These are phyloP conservation scores for Malus asiatica DNA, from an alignment of 306 rosid genomes.

Conservation along the genomic window DNA sequence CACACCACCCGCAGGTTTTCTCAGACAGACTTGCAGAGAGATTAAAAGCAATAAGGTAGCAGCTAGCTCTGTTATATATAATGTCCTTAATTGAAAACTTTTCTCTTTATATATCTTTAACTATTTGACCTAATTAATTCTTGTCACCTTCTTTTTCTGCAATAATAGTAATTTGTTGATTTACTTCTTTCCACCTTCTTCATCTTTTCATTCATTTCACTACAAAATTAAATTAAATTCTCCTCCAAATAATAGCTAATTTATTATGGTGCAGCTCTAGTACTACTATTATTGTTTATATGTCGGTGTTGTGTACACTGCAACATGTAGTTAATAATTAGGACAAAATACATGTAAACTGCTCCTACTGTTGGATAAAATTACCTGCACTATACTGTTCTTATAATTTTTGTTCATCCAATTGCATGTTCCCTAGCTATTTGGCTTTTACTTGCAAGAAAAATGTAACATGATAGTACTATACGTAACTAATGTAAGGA, in stretches of 20 bases:
- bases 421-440: neutral
- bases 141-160: neutral
- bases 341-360: neutral
- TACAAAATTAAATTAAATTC: neutral
- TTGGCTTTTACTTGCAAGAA: neutral
- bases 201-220: neutral
- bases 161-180: neutral
- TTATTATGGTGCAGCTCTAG: neutral
- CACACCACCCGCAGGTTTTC: slow-evolving; percentile 28
- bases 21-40: slow-evolving; percentile 13
- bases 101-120: neutral
- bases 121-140: neutral
- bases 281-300: neutral
- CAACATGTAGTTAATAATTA: neutral
- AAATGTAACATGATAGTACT: neutral
- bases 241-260: neutral
- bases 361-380: neutral
- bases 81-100: neutral
- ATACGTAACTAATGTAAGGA: neutral
- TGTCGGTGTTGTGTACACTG: neutral
- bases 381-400: neutral
- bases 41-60: slow-evolving; percentile 5
- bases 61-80: neutral
- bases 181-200: neutral
- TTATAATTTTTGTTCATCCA: neutral